Percentiles rank a stretch among this genome's conserved stretches.
These are phyloP conservation scores for Combretum micranthum DNA, from an alignment of 345 rosid genomes.

Conservation along the genomic window DNA sequence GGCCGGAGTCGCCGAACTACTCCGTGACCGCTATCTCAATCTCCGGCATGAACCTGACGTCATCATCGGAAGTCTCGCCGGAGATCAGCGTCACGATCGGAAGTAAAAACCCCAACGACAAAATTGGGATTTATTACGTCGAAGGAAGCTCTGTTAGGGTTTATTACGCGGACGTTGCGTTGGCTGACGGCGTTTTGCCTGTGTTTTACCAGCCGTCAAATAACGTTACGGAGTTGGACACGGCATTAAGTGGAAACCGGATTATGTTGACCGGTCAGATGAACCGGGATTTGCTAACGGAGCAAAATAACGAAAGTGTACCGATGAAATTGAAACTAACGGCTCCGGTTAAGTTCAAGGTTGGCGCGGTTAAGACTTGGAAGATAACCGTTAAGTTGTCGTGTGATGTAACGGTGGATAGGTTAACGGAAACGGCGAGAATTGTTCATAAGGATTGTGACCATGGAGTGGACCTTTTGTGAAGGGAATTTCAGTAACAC, in stretches of 20 bases:
- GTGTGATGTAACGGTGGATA: constrained; percentile 72
- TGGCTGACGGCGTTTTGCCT: constrained; percentile 48
- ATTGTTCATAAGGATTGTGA: constrained; percentile 45
- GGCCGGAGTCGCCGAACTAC: constrained; percentile 60
- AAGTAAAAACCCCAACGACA: constrained; percentile 58
- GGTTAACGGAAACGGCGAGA: constrained; percentile 46
- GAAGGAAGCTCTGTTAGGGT: constrained; percentile 37
- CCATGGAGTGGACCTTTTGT: constrained; percentile 23
- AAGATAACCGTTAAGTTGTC: constrained; percentile 46
- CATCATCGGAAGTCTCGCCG: constrained; percentile 39
- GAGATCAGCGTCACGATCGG: constrained; percentile 44
- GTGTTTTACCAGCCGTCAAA: constrained; percentile 51
- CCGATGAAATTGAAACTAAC: constrained; percentile 47
- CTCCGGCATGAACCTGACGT: constrained; percentile 45
- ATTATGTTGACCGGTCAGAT: constrained; percentile 33
- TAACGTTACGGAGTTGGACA: constrained; percentile 44
- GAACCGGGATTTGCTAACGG: constrained; percentile 17
- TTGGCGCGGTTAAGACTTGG: constrained; percentile 81
- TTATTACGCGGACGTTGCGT: constrained; percentile 24
- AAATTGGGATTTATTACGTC: constrained; percentile 56
- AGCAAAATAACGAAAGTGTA: constrained; percentile 28
- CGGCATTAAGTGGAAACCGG: constrained; percentile 36
- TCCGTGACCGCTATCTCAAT: constrained; percentile 42
- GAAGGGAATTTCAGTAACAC: background rate
- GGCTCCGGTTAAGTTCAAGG: constrained; percentile 57